Evolutionary conservation across 495 filamentous ascomycete genomes (phyloP).

Genomic region (Penicillium cinerascens): DNA sequence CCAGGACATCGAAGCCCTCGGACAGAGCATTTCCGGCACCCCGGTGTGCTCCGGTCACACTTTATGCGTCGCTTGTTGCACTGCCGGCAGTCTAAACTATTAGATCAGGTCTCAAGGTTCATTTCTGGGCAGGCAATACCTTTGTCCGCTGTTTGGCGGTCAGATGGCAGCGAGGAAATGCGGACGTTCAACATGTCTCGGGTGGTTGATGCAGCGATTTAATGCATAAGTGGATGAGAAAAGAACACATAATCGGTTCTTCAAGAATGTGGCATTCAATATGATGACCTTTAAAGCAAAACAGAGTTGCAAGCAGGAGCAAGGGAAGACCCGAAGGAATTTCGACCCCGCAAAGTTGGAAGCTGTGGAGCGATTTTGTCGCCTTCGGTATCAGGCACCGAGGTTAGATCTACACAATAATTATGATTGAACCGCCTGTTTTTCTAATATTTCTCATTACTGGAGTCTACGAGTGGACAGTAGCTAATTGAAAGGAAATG

Average conservation of each 20-base stretch:
- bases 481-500: no score
- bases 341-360: no score
- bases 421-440: no score
- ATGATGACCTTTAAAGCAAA: no score
- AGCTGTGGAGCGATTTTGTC: no score
- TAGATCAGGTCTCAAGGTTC: not conserved
- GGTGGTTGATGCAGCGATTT: not conserved
- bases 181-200: slow-evolving; percentile 2
- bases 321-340: no score
- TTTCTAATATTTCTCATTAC: no score
- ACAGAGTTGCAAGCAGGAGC: no score
- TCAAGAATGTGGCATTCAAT: not conserved
- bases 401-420: no score
- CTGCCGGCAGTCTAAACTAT: not conserved
- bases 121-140: not conserved
- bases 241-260: not conserved
- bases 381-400: no score
- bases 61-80: slow-evolving; percentile 5
- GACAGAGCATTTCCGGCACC: slow-evolving; percentile 2
- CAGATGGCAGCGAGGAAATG: not conserved
- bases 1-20: slow-evolving; percentile 2
- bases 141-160: slow-evolving; percentile 2
- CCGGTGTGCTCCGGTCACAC: slow-evolving; percentile 1
- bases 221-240: not conserved
- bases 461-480: no score